These are phyloP conservation scores for Aspergillus bertholletiae DNA, from an alignment of 495 filamentous ascomycete species.

Conservation along the genomic window DNA sequence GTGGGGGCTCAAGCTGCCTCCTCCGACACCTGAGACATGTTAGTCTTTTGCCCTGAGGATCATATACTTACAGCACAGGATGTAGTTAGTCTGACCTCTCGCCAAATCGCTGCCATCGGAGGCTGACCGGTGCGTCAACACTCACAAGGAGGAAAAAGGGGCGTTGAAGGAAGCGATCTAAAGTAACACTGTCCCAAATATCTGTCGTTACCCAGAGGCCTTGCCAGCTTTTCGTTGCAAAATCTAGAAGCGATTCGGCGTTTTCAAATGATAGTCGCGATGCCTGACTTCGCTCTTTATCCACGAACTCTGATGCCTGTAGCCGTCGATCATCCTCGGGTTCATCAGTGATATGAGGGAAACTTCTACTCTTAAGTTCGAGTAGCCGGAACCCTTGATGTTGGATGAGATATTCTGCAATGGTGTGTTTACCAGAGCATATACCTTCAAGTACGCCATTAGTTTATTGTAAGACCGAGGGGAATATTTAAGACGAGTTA, in stretches of 20 bases:
- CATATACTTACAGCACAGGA: background rate
- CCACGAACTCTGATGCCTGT: conserved; percentile 24
- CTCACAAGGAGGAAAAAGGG: conserved; percentile 93
- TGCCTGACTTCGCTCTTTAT: conserved; percentile 15
- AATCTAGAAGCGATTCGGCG: conserved; percentile 66
- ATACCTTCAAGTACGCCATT: conserved; percentile 55
- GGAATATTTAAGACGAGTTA: background rate
- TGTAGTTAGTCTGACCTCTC: conserved; percentile 37
- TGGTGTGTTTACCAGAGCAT: conserved; percentile 83
- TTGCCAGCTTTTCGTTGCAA: conserved; percentile 81
- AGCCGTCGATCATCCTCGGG: conserved; percentile 28
- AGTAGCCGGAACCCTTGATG: conserved; percentile 66
- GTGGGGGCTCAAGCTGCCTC: conserved; percentile 43
- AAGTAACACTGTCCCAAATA: conserved; percentile 61
- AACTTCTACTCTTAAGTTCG: conserved; percentile 23
- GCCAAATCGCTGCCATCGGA: conserved; percentile 74
- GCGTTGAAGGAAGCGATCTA: conserved; percentile 70
- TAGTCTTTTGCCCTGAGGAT: background rate
- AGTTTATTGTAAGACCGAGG: conserved; percentile 5
- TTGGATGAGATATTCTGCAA: conserved; percentile 76
- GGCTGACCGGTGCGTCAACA: conserved; percentile 81
- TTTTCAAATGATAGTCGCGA: conserved; percentile 49
- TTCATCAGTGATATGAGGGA: conserved; percentile 19
- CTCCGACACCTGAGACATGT: conserved; percentile 35
- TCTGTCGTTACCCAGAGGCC: conserved; percentile 80